Evolutionary conservation across 1,139 yeast genomes (phyloP).

Genomic region (Debaryomycetaceae sp.): DNA sequence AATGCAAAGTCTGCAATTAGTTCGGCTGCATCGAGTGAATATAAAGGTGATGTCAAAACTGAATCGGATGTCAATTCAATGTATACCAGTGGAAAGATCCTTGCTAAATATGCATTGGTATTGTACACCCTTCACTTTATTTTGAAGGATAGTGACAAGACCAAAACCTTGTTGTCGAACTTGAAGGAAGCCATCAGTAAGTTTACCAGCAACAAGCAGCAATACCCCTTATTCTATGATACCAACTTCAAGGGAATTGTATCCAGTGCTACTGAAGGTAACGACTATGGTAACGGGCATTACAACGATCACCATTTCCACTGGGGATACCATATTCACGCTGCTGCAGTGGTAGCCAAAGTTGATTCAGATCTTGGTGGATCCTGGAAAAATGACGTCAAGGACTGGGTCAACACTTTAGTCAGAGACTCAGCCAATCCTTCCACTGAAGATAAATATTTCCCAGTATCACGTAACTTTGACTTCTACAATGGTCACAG

Average conservation of each 20-base stretch:
- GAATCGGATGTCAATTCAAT: constrained; percentile 55
- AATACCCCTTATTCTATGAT: constrained; percentile 59
- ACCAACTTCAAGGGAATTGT: constrained; percentile 60
- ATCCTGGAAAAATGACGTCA: constrained; percentile 54
- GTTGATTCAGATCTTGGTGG: constrained; percentile 56
- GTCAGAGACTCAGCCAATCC: constrained; percentile 73
- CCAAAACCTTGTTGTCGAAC: constrained; percentile 39
- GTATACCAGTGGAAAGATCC: constrained; percentile 63
- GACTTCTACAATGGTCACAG: constrained; percentile 69
- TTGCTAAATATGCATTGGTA: constrained; percentile 64
- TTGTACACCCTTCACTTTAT: constrained; percentile 53
- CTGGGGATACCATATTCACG: constrained; percentile 66
- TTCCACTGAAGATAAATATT: constrained; percentile 47
- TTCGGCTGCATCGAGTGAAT: constrained; percentile 46
- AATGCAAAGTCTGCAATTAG: constrained; percentile 22
- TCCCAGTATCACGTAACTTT: constrained; percentile 67
- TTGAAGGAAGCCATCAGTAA: constrained; percentile 51
- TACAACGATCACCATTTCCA: constrained; percentile 78
- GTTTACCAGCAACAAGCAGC: constrained; percentile 50
- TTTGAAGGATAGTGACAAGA: constrained; percentile 39
- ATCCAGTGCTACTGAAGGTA: constrained; percentile 52
- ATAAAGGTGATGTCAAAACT: constrained; percentile 40
- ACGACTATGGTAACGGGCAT: constrained; percentile 66
- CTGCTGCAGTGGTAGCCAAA: constrained; percentile 64
- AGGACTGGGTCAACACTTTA: constrained; percentile 61